Percentiles rank a stretch among this genome's conserved stretches.
Evolutionary conservation across 768 basidiomycete species (phyloP).

Genomic region (Tephrocybe sp.): DNA sequence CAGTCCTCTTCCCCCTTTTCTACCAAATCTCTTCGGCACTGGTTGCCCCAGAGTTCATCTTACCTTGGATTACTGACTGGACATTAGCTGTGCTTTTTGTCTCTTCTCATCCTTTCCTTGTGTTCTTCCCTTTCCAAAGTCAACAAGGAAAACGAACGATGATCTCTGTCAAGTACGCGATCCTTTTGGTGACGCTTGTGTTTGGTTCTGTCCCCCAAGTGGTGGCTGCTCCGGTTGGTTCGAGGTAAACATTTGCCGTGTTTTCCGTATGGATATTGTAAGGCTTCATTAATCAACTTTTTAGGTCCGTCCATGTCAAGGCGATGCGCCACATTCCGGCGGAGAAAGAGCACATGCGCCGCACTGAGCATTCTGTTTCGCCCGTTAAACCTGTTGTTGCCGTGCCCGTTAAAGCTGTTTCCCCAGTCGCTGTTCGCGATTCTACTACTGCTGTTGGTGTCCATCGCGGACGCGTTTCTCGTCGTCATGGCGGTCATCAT

Average conservation of each 20-base stretch:
- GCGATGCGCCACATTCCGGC: slow-evolving; percentile 10
- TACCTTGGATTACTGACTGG: background rate
- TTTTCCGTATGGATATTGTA: too few relatives aligned
- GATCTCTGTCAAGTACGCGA: slow-evolving; percentile 16
- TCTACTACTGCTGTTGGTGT: too few relatives aligned
- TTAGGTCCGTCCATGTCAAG: slow-evolving; percentile 8
- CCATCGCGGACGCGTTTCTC: too few relatives aligned
- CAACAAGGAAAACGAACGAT: slow-evolving; percentile 9
- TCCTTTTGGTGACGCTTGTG: slow-evolving; percentile 12
- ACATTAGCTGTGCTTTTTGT: slow-evolving; percentile 17
- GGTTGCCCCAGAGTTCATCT: slow-evolving; percentile 20
- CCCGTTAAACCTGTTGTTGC: too few relatives aligned
- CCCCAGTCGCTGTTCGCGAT: too few relatives aligned
- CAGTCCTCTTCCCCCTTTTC: slow-evolving; percentile 5
- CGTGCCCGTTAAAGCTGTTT: too few relatives aligned
- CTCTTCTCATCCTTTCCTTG: background rate
- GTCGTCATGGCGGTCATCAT: too few relatives aligned
- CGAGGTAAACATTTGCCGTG: slow-evolving; percentile 14
- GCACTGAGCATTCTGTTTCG: slow-evolving; percentile 8
- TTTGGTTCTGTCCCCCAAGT: slow-evolving; percentile 9
- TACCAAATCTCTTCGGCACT: slow-evolving; percentile 19
- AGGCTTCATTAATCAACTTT: background rate
- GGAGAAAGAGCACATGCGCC: slow-evolving; percentile 6
- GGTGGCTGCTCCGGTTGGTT: slow-evolving; percentile 15
- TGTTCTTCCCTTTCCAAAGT: slow-evolving; percentile 1